phyloP scores from a whole-genome alignment of 1,139 yeast species.

The Blastobotrys indianensis region DNA sequence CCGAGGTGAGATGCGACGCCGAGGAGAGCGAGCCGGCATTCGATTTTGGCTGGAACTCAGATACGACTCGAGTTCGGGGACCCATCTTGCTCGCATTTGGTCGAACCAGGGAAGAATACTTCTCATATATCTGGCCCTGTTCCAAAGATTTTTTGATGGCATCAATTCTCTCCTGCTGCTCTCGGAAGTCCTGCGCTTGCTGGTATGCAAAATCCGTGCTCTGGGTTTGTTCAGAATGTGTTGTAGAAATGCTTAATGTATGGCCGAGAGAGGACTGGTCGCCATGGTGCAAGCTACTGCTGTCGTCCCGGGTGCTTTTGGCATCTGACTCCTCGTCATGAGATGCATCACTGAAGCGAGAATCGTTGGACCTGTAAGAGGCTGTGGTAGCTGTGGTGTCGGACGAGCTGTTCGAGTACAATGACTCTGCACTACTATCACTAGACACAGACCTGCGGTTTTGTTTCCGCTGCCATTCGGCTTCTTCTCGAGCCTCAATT shows the following conservation, averaged over 20 bases:
- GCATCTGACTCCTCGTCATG: background rate
- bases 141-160: conserved; percentile 16
- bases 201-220: too few relatives aligned
- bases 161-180: conserved; percentile 9
- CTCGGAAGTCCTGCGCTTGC: background rate
- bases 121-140: conserved; percentile 15
- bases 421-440: conserved; percentile 5
- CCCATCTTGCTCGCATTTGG: background rate
- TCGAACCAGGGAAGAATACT: conserved; percentile 15
- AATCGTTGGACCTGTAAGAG: background rate
- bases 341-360: background rate
- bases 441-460: background rate
- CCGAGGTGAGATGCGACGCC: background rate
- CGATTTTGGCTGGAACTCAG: too few relatives aligned
- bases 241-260: conserved; percentile 1
- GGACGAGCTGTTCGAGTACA: conserved; percentile 6
- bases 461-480: conserved; percentile 16
- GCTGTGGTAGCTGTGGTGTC: conserved; percentile 12
- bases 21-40: background rate
- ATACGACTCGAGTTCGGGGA: too few relatives aligned
- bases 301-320: background rate
- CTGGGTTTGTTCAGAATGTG: background rate
- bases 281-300: conserved; percentile 4
- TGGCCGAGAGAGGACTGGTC: conserved; percentile 6
- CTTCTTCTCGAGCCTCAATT: conserved; percentile 24